phyloP scores from a whole-genome alignment of 2,329 filamentous ascomycete genomes.

The Venturia pyrina region DNA sequence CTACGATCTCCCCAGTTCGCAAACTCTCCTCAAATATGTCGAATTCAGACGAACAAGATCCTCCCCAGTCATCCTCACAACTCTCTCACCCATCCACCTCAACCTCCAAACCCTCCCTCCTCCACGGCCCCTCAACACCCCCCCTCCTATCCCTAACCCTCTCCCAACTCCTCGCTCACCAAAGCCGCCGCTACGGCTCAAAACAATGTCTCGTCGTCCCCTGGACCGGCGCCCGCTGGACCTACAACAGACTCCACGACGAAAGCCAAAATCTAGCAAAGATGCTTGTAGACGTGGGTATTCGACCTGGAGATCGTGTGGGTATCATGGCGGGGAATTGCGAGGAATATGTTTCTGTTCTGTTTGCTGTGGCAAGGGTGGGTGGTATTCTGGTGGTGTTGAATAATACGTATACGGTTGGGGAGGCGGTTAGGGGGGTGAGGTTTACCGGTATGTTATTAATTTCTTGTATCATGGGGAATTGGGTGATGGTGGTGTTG shows the following conservation, averaged over 20 bases:
- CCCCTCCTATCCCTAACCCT: conserved; percentile 62
- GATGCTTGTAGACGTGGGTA: conserved; percentile 52
- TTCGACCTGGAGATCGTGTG: conserved; percentile 58
- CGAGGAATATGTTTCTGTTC: conserved; percentile 51
- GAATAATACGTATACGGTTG: conserved; percentile 72
- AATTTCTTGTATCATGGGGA: no score
- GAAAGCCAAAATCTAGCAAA: conserved; percentile 30
- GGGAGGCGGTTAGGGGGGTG: conserved; percentile 61
- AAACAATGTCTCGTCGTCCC: conserved; percentile 63
- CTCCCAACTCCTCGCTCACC: conserved; percentile 61
- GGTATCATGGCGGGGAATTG: conserved; percentile 62
- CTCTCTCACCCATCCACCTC: not conserved
- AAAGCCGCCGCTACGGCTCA: conserved; percentile 54
- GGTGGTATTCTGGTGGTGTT: conserved; percentile 55
- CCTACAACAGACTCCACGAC: conserved; percentile 37
- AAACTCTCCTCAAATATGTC: not conserved
- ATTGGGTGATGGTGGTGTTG: no score
- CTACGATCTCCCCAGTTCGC: not conserved
- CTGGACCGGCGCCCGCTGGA: conserved; percentile 67
- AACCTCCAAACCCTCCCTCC: conserved; percentile 35
- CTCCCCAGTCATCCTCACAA: not conserved
- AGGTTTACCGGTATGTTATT: conserved; percentile 52
- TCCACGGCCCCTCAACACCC: conserved; percentile 59
- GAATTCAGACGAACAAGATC: not conserved
- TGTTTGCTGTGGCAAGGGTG: conserved; percentile 55